These are phyloP conservation scores for Millerozyma acaciae DNA, from an alignment of 805 yeast genomes.

Conservation along the genomic window DNA sequence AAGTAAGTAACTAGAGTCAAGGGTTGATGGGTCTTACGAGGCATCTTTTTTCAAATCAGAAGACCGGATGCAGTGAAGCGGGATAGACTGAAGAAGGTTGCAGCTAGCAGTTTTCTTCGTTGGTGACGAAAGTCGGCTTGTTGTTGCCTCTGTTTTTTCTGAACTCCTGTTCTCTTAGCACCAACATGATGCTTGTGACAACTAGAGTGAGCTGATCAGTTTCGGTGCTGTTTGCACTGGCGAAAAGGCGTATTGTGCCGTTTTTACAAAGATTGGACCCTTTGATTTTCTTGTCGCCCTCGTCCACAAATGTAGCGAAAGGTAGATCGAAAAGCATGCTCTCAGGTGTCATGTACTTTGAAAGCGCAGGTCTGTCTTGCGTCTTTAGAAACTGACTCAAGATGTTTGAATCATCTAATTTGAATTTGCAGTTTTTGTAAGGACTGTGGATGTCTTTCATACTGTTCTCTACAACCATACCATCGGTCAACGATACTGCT, in stretches of 20 bases:
- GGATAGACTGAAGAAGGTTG: too few species aligned
- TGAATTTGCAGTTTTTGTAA: conserved; percentile 8
- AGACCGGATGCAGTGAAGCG: too few species aligned
- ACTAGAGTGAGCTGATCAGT: conserved; percentile 18
- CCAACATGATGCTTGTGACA: conserved; percentile 21
- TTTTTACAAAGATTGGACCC: conserved; percentile 15
- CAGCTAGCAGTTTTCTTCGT: too few species aligned
- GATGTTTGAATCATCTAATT: conserved; percentile 11
- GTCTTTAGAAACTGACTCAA: conserved; percentile 18
- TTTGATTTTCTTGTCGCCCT: conserved; percentile 18
- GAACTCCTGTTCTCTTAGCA: conserved; percentile 30
- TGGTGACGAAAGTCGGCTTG: conserved; percentile 14
- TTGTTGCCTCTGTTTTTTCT: conserved; percentile 31
- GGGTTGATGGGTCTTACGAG: too few species aligned
- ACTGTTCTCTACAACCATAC: conserved; percentile 10
- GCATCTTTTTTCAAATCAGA: too few species aligned
- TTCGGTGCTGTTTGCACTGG: conserved; percentile 6
- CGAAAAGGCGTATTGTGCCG: conserved; percentile 22
- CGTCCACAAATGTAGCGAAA: conserved; percentile 27
- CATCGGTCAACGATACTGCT: conserved; percentile 20
- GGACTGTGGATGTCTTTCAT: conserved; percentile 10
- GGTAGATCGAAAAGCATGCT: conserved; percentile 22
- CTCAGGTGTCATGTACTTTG: conserved; percentile 14
- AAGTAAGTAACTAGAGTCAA: too few species aligned
- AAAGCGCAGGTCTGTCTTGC: conserved; percentile 19